A percentile compares a stretch with the other conserved stretches of the same genome.
phyloP scores from a whole-genome alignment of 257 asterid species.

The Capsicum rhomboideum region DNA sequence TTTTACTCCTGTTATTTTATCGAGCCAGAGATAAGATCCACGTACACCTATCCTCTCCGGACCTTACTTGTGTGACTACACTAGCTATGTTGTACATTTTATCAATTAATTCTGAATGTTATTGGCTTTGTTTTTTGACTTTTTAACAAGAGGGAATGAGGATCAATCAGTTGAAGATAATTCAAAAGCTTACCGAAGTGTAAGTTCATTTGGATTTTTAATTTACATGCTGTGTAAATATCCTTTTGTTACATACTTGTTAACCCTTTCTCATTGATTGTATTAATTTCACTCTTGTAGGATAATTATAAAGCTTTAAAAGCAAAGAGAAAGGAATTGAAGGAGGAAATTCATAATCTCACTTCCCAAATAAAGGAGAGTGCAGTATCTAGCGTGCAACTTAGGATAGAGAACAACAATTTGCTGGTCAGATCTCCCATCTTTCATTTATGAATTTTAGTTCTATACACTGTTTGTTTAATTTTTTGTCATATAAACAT shows the following conservation, averaged over 20 bases:
- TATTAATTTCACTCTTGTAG: neutral
- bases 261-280: no score
- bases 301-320: neutral
- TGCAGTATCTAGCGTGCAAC: neutral
- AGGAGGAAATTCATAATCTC: neutral
- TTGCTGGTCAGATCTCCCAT: slow-evolving; percentile 4
- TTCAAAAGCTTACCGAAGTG: neutral
- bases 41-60: no score
- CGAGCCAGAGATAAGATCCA: no score
- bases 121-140: neutral
- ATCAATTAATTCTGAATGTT: neutral
- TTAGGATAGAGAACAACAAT: slow-evolving; percentile 4
- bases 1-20: no score
- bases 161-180: neutral
- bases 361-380: neutral
- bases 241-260: no score
- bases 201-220: neutral
- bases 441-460: neutral
- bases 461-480: neutral
- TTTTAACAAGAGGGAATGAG: neutral
- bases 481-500: no score
- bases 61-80: no score
- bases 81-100: neutral
- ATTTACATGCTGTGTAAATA: neutral
- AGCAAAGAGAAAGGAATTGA: slow-evolving; percentile 6